phyloP scores from a whole-genome alignment of 1,284 basidiomycete species.

The Cystobasidium pallidum region DNA sequence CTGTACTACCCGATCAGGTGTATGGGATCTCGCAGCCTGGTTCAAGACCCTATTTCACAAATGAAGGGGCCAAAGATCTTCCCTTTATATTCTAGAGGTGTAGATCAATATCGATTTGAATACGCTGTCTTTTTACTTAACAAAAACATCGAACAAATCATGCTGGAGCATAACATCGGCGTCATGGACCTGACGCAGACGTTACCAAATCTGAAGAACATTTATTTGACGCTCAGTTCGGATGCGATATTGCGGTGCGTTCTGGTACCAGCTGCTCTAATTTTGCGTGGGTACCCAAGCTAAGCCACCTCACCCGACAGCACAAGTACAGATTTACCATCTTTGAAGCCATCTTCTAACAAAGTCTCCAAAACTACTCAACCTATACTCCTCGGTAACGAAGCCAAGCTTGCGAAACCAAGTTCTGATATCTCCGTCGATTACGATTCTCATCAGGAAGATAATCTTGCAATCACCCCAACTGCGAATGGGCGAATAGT shows the following conservation, averaged over 20 bases:
- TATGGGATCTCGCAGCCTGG: constrained; percentile 81
- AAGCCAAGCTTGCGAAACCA: not conserved
- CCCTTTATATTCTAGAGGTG: constrained; percentile 88
- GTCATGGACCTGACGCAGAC: constrained; percentile 93
- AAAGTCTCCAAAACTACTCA: not conserved
- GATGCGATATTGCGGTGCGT: constrained; percentile 26
- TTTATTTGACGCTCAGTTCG: constrained; percentile 44
- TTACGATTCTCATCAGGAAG: too few species aligned
- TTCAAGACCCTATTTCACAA: constrained; percentile 84
- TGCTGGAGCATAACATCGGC: constrained; percentile 82
- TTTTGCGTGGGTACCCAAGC: not conserved
- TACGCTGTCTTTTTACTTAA: constrained; percentile 96
- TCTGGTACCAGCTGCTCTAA: not conserved
- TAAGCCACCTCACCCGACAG: not conserved
- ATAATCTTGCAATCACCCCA: not conserved
- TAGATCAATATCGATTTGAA: constrained; percentile 95
- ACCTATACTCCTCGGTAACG: not conserved
- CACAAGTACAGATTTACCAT: not conserved
- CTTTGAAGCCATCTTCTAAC: not conserved
- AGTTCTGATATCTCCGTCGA: not conserved
- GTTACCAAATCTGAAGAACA: constrained; percentile 70
- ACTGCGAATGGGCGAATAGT: not conserved
- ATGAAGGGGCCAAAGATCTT: constrained; percentile 95
- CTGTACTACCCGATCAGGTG: constrained; percentile 86
- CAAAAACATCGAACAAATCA: constrained; percentile 93